These are phyloP conservation scores for Phytophthora fragariaefolia DNA, from an alignment of 352 stramenopile genomes.

Conservation along the genomic window DNA sequence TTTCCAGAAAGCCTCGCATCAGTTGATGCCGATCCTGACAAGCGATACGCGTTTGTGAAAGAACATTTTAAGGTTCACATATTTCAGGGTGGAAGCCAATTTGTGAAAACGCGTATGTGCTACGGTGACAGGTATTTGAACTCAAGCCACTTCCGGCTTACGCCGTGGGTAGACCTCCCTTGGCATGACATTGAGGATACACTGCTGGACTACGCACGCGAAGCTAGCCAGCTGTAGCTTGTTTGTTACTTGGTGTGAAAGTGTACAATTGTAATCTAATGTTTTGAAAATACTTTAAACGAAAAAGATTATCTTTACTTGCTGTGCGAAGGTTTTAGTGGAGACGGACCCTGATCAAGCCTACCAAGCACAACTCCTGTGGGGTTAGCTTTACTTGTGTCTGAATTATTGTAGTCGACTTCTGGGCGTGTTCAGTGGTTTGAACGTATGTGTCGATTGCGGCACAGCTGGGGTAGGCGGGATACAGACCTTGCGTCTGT, in stretches of 20 bases:
- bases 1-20: constrained; percentile 28
- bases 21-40: constrained; percentile 19
- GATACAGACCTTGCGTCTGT: not conserved
- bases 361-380: too few species aligned
- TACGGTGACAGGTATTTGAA: constrained; percentile 34
- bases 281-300: not conserved
- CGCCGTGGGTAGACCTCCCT: constrained; percentile 25
- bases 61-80: constrained; percentile 32
- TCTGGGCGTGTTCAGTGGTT: too few species aligned
- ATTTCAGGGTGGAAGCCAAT: constrained; percentile 27
- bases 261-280: constrained; percentile 4
- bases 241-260: not conserved
- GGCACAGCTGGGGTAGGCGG: not conserved
- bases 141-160: constrained; percentile 33
- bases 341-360: too few species aligned
- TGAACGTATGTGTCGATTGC: too few species aligned
- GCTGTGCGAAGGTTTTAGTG: too few species aligned
- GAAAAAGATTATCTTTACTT: too few species aligned
- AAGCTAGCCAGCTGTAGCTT: constrained; percentile 31
- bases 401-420: too few species aligned
- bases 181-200: constrained; percentile 37
- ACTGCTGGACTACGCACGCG: constrained; percentile 31
- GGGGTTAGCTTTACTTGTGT: too few species aligned
- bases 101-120: constrained; percentile 42
- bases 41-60: constrained; percentile 33